phyloP scores from a whole-genome alignment of 1,284 basidiomycete species.

The Blastosporella zonata region DNA sequence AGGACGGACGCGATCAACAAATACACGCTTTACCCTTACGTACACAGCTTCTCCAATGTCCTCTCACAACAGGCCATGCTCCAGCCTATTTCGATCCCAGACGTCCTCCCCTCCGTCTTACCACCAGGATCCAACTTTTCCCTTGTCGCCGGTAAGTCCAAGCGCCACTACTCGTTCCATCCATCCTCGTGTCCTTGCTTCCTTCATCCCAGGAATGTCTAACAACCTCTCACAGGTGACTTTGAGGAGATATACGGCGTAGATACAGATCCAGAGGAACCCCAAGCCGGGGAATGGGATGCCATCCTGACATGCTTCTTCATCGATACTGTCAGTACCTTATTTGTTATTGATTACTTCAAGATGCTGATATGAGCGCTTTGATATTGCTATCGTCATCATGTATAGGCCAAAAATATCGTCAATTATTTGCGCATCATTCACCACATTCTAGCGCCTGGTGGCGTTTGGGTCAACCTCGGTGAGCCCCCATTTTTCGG shows the following conservation, averaged over 20 bases:
- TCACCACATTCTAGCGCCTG: conserved; percentile 73
- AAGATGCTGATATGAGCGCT: background rate
- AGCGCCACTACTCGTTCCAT: background rate
- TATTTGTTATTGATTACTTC: background rate
- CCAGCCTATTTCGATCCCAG: conserved; percentile 71
- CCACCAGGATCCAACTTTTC: conserved; percentile 69
- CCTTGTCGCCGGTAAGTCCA: conserved; percentile 70
- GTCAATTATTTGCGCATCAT: conserved; percentile 88
- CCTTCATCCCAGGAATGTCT: background rate
- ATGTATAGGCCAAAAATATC: conserved; percentile 78
- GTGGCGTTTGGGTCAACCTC: conserved; percentile 90
- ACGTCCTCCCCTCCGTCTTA: conserved; percentile 76
- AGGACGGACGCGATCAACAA: conserved; percentile 63
- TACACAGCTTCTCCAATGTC: conserved; percentile 88
- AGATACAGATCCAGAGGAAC: conserved; percentile 47
- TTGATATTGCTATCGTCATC: no score
- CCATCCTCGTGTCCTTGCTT: background rate
- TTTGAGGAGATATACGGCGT: conserved; percentile 90
- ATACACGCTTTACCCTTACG: conserved; percentile 81
- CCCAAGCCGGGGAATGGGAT: conserved; percentile 80
- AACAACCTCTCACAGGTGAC: conserved; percentile 55
- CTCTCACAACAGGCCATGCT: conserved; percentile 61
- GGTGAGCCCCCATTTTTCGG: conserved; percentile 37
- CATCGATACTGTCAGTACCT: conserved; percentile 79
- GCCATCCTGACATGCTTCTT: conserved; percentile 96